Conservation (phyloP, 2,329 filamentous ascomycete species). For the Pseudocercospora fuligena region DNA sequence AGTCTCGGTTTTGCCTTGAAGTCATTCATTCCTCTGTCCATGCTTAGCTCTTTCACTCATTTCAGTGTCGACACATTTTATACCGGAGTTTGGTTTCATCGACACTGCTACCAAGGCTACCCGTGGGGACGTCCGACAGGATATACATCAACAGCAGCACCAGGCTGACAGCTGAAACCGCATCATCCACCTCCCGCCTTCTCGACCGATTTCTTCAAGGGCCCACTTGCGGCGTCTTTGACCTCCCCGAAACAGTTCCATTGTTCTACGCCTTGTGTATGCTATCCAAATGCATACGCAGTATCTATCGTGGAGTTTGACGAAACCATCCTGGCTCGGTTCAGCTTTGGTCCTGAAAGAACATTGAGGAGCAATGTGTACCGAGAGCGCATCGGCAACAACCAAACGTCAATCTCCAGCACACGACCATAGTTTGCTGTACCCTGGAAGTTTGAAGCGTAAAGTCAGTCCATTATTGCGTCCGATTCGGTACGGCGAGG, state of each 20-base stretch:
- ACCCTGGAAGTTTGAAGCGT: conserved; percentile 25
- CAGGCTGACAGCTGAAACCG: conserved; percentile 27
- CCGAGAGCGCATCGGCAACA: conserved; percentile 19
- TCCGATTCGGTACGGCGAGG: conserved; percentile 17
- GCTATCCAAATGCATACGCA: conserved; percentile 17
- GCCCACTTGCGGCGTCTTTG: conserved; percentile 8
- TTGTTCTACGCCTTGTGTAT: conserved; percentile 7
- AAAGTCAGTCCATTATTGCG: conserved; percentile 22
- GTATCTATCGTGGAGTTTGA: conserved; percentile 2
- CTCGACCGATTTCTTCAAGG: conserved; percentile 6
- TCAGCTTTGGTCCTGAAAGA: conserved; percentile 13
- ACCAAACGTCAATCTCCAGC: conserved; percentile 17
- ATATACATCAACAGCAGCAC: conserved; percentile 20
- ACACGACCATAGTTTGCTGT: conserved; percentile 19
- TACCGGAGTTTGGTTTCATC: conserved; percentile 20
- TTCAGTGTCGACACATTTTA: conserved; percentile 3
- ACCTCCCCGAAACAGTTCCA: conserved; percentile 18
- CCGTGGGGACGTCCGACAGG: conserved; percentile 28
- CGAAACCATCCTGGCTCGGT: conserved; percentile 5
- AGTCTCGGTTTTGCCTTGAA: conserved; percentile 11
- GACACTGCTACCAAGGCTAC: conserved; percentile 16
- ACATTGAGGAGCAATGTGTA: conserved; percentile 24
- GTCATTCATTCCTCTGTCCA: conserved; percentile 22
- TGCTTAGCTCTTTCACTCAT: conserved; percentile 15
- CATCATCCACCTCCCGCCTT: conserved; percentile 18